A percentile compares a stretch with the other conserved stretches of the same genome.
phyloP scores from a whole-genome alignment of 192 early-diverging fungal genomes.

The Gigaspora rosea region DNA sequence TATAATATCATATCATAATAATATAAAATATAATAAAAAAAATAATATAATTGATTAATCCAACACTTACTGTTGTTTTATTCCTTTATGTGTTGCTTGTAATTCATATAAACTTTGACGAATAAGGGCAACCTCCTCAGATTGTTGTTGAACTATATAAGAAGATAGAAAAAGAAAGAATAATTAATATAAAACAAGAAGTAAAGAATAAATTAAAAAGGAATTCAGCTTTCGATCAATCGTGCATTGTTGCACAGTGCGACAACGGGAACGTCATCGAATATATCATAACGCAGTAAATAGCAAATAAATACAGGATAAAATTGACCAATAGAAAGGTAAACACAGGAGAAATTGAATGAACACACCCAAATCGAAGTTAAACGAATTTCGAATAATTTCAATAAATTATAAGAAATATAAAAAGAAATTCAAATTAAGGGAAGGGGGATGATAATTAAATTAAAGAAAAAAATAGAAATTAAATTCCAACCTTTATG shows the following conservation, averaged over 20 bases:
- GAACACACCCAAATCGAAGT: too few relatives aligned
- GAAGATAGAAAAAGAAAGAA: background rate
- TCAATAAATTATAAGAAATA: background rate
- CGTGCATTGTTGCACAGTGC: too few relatives aligned
- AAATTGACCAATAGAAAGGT: too few relatives aligned
- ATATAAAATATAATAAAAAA: background rate
- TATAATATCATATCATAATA: too few relatives aligned
- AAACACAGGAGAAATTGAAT: too few relatives aligned
- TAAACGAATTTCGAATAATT: too few relatives aligned
- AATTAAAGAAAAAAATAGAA: background rate
- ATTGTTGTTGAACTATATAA: conserved; percentile 32
- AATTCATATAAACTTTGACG: conserved; percentile 32
- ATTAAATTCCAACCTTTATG: conserved; percentile 64
- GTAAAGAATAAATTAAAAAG: background rate
- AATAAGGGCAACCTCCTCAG: conserved; percentile 27
- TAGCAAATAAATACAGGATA: too few relatives aligned
- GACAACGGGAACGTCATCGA: too few relatives aligned
- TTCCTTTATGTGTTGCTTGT: conserved; percentile 29
- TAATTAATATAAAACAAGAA: background rate
- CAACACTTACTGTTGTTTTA: conserved; percentile 31
- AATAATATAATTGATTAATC: background rate
- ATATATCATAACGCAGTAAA: too few relatives aligned
- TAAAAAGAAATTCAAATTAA: background rate
- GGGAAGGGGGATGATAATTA: background rate
- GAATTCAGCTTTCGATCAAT: background rate